A percentile compares a stretch with the other conserved stretches of the same genome.
Evolutionary conservation across 2,329 filamentous ascomycete species (phyloP).

Genomic region (Colletotrichum camelliae): DNA sequence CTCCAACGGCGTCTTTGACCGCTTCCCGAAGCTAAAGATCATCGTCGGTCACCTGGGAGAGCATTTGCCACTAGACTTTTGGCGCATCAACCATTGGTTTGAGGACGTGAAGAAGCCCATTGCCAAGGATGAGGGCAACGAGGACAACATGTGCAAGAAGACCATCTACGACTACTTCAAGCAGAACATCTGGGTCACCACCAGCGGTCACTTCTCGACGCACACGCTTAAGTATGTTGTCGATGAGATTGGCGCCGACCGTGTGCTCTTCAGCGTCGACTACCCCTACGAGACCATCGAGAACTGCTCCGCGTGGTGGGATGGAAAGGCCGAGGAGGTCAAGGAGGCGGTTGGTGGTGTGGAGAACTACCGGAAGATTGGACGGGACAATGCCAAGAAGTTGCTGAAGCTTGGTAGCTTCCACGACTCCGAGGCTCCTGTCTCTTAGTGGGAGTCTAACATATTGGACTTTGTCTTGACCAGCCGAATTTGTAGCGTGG

Average conservation of each 20-base stretch:
- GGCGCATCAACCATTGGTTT: conserved; percentile 60
- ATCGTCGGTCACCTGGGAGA: conserved; percentile 55
- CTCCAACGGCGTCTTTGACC: conserved; percentile 56
- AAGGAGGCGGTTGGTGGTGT: conserved; percentile 18
- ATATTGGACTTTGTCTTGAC: rapidly evolving
- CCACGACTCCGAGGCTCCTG: conserved; percentile 32
- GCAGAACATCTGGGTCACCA: conserved; percentile 62
- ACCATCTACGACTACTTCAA: conserved; percentile 58
- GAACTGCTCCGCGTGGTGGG: conserved; percentile 47
- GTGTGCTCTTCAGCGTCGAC: conserved; percentile 58
- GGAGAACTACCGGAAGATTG: conserved; percentile 44
- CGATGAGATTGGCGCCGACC: conserved; percentile 51
- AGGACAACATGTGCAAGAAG: conserved; percentile 45
- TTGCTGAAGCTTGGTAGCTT: conserved; percentile 43
- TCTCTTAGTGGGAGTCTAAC: not conserved
- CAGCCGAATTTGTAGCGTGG: rapidly evolving
- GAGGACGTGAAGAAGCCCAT: conserved; percentile 60
- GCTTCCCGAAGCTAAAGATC: conserved; percentile 49
- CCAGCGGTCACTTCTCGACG: conserved; percentile 61
- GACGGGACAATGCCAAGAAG: conserved; percentile 47
- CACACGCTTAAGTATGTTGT: conserved; percentile 55
- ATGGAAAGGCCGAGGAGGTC: conserved; percentile 31
- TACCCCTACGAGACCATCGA: conserved; percentile 56
- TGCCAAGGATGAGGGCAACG: conserved; percentile 33
- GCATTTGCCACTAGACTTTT: conserved; percentile 54